Percentiles rank a stretch among this genome's conserved stretches.
phyloP scores from a whole-genome alignment of 306 rosid genomes.

The Cicer bijugum region DNA sequence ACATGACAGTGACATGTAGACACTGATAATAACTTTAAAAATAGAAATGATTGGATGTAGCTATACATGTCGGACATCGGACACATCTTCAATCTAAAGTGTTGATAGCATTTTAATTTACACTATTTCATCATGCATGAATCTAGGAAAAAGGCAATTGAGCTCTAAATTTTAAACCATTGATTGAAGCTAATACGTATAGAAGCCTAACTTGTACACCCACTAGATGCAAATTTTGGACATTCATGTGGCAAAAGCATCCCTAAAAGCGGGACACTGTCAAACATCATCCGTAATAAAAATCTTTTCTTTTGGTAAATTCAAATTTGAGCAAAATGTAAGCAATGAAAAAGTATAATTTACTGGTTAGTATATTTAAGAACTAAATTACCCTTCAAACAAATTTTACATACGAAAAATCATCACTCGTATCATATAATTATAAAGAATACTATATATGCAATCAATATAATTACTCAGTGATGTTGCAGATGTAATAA shows the following conservation, averaged over 20 bases:
- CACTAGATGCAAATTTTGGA: not conserved
- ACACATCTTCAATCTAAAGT: too few species aligned
- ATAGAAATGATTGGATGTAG: too few species aligned
- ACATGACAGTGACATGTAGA: too few species aligned
- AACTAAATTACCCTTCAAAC: not conserved
- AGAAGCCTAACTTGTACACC: not conserved
- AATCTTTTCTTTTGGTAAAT: not conserved
- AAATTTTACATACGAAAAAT: not conserved
- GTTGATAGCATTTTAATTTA: too few species aligned
- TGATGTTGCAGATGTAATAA: slow-evolving; percentile 63
- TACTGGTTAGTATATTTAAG: not conserved
- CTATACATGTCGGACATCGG: too few species aligned
- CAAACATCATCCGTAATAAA: slow-evolving; percentile 4
- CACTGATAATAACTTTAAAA: too few species aligned
- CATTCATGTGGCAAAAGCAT: not conserved
- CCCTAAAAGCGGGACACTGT: not conserved
- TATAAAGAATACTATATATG: not conserved
- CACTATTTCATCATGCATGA: not conserved
- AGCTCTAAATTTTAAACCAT: not conserved
- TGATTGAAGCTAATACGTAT: not conserved
- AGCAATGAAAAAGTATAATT: not conserved
- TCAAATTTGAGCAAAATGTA: slow-evolving; percentile 3
- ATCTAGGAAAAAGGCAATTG: not conserved
- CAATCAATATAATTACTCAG: slow-evolving; percentile 47
- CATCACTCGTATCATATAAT: not conserved